Percentiles rank a stretch among this genome's conserved stretches.
These are phyloP conservation scores for Leishmania amazonensis DNA, from an alignment of 208 protist genomes.

Conservation along the genomic window DNA sequence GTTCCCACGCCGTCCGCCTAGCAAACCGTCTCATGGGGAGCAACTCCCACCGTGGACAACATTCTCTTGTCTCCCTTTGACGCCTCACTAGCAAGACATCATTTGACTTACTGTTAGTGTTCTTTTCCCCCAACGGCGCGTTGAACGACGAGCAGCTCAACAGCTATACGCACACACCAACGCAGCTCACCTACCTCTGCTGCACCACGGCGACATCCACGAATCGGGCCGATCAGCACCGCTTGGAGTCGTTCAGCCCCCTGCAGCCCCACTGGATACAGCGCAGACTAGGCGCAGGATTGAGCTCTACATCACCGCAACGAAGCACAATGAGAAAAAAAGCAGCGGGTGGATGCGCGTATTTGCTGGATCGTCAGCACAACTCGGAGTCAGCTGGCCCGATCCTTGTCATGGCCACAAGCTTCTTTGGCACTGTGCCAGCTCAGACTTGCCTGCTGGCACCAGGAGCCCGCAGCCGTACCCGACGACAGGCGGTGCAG, in stretches of 20 bases:
- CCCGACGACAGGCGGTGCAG: too few relatives aligned
- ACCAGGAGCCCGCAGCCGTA: neutral
- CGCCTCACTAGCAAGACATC: too few relatives aligned
- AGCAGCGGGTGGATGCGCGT: neutral
- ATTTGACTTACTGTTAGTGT: neutral
- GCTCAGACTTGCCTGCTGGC: neutral
- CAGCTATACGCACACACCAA: neutral
- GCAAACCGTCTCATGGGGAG: neutral
- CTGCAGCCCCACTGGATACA: neutral
- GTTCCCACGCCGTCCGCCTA: neutral
- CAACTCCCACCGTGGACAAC: neutral
- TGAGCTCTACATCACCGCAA: neutral
- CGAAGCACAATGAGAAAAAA: neutral
- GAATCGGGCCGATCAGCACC: neutral
- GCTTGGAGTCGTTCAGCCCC: neutral
- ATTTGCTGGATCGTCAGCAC: neutral
- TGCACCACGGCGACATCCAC: neutral
- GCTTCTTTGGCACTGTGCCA: neutral
- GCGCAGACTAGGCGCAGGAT: neutral
- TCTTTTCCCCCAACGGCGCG: neutral
- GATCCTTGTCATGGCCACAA: neutral
- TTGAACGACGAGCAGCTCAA: neutral
- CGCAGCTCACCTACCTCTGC: neutral
- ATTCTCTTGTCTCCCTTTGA: neutral
- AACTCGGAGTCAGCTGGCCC: neutral